phyloP scores from a whole-genome alignment of 1,284 basidiomycete species.

The Taiwanofungus camphoratus region DNA sequence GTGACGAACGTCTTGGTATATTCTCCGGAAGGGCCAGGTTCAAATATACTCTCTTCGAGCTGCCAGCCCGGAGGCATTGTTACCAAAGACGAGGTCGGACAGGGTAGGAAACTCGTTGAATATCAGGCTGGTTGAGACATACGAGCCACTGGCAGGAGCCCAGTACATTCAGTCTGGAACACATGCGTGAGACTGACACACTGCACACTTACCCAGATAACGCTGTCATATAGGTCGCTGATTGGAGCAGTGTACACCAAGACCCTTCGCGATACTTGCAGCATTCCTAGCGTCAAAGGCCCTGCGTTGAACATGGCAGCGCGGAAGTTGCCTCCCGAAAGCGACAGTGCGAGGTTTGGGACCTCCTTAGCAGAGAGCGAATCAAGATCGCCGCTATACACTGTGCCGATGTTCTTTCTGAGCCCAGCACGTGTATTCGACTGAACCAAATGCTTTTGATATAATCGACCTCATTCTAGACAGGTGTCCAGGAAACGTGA shows the following conservation, averaged over 20 bases:
- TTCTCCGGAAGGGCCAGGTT: conserved; percentile 4
- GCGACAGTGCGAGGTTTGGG: conserved; percentile 3
- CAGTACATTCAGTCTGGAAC: background rate
- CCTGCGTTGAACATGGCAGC: conserved; percentile 6
- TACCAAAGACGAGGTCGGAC: conserved; percentile 7
- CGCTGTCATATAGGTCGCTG: conserved; percentile 8
- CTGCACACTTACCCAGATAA: conserved; percentile 7
- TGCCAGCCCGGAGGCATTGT: conserved; percentile 7
- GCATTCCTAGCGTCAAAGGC: conserved; percentile 6
- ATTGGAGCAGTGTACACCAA: conserved; percentile 10
- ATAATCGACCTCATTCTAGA: background rate
- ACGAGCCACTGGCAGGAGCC: conserved; percentile 4
- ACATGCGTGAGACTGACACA: background rate
- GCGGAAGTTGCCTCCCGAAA: conserved; percentile 8
- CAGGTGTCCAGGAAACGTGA: background rate
- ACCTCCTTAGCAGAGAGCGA: background rate
- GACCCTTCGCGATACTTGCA: conserved; percentile 3
- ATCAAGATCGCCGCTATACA: conserved; percentile 1
- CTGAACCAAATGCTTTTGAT: background rate
- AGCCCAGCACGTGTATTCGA: background rate
- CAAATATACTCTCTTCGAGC: conserved; percentile 3
- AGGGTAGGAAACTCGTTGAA: conserved; percentile 6
- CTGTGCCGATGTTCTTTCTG: background rate
- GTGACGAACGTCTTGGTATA: conserved; percentile 1
- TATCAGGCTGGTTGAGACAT: conserved; percentile 6